Conservation (phyloP, 495 filamentous ascomycete species). For the Aspergillus baeticus region DNA sequence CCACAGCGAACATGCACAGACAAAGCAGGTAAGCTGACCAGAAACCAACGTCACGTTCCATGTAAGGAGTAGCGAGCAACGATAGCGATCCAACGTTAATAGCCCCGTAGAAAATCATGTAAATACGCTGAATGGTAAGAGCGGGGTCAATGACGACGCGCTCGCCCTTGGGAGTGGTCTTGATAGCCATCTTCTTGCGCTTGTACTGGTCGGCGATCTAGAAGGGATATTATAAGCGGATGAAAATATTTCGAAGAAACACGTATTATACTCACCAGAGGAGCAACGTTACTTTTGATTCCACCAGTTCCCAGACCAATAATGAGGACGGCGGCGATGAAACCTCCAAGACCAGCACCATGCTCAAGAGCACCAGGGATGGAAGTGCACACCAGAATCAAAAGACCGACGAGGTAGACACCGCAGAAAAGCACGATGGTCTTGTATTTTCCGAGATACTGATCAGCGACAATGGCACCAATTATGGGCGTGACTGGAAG, state of each 20-base stretch:
- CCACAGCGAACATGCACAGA: slow-evolving; percentile 56
- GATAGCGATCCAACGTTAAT: slow-evolving; percentile 76
- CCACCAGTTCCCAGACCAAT: slow-evolving; percentile 60
- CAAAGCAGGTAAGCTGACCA: slow-evolving; percentile 76
- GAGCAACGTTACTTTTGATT: slow-evolving; percentile 69
- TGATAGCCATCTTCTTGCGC: slow-evolving; percentile 57
- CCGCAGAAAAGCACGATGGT: slow-evolving; percentile 60
- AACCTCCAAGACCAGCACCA: slow-evolving; percentile 49
- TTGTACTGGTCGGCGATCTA: slow-evolving; percentile 75
- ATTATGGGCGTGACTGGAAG: slow-evolving; percentile 50
- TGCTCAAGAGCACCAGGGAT: slow-evolving; percentile 43
- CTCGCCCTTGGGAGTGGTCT: slow-evolving; percentile 60
- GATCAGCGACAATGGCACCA: slow-evolving; percentile 62
- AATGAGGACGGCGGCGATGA: slow-evolving; percentile 46
- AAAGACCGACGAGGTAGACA: slow-evolving; percentile 46
- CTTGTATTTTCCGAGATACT: slow-evolving; percentile 68
- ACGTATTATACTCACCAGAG: slow-evolving; percentile 23
- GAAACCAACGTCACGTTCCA: slow-evolving; percentile 68
- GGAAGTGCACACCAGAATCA: slow-evolving; percentile 50
- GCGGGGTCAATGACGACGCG: slow-evolving; percentile 73
- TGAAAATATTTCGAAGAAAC: neutral
- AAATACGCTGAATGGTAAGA: slow-evolving; percentile 72
- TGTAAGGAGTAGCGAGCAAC: slow-evolving; percentile 61
- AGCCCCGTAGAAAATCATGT: slow-evolving; percentile 71
- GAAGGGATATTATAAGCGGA: neutral